Percentiles rank a stretch among this genome's conserved stretches.
Conservation (phyloP, 805 yeast genomes). For the Isabelozyma pseudorhagii region DNA sequence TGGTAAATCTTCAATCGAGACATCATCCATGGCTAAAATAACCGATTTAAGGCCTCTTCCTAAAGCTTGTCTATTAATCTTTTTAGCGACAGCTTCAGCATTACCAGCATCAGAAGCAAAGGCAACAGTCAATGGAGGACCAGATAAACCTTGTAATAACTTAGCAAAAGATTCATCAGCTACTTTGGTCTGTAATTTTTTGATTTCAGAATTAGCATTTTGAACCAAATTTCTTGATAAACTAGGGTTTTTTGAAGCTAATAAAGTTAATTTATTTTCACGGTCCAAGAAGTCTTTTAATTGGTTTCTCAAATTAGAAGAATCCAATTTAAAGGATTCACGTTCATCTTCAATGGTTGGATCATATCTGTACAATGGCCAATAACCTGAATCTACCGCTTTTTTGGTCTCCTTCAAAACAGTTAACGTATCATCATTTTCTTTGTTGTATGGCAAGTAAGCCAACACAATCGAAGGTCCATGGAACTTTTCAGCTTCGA, state of each 20-base stretch:
- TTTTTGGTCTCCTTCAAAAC: constrained; percentile 81
- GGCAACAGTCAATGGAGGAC: constrained; percentile 85
- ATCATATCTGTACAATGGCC: constrained; percentile 90
- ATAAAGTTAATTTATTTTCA: constrained; percentile 80
- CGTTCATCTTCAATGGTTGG: constrained; percentile 52
- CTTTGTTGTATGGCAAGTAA: constrained; percentile 72
- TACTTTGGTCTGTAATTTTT: constrained; percentile 55
- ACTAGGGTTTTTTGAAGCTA: constrained; percentile 67
- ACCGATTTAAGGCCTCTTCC: constrained; percentile 73
- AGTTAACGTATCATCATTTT: constrained; percentile 64
- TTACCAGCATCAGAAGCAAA: constrained; percentile 93
- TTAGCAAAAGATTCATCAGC: constrained; percentile 77
- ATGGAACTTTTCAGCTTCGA: constrained; percentile 83
- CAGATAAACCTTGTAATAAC: constrained; percentile 81
- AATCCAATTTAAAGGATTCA: constrained; percentile 77
- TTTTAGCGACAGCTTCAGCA: constrained; percentile 78
- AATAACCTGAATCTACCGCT: constrained; percentile 91
- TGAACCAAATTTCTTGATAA: constrained; percentile 70
- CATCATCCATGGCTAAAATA: constrained; percentile 68
- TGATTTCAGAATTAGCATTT: constrained; percentile 58
- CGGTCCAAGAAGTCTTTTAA: constrained; percentile 79
- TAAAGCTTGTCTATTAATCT: constrained; percentile 73
- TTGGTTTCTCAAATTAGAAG: constrained; percentile 74
- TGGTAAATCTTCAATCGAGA: constrained; percentile 68
- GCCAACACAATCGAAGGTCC: constrained; percentile 94